phyloP scores from a whole-genome alignment of 192 early-diverging fungal species.

The Umbelopsis vinacea region DNA sequence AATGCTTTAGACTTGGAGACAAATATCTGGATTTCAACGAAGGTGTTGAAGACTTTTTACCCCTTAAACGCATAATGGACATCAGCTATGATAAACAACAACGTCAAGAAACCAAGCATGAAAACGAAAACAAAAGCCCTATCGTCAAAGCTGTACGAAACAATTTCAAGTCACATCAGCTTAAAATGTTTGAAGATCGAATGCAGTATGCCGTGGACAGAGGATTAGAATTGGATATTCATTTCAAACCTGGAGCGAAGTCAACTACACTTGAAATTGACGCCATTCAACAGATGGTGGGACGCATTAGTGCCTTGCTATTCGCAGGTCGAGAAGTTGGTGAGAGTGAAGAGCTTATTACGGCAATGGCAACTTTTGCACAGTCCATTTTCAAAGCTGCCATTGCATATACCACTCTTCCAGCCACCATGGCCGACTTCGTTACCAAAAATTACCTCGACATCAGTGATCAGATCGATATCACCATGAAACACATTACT shows the following conservation, averaged over 20 bases:
- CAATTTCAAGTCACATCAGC: slow-evolving; percentile 24
- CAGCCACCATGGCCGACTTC: slow-evolving; percentile 17
- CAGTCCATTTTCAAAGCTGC: slow-evolving; percentile 28
- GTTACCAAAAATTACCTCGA: slow-evolving; percentile 13
- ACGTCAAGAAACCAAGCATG: background rate
- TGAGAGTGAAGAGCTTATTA: slow-evolving; percentile 13
- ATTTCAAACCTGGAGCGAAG: background rate
- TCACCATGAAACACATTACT: slow-evolving; percentile 26
- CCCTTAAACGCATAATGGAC: background rate
- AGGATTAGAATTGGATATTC: slow-evolving; percentile 5
- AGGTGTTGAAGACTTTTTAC: slow-evolving; percentile 28
- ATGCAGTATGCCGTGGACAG: slow-evolving; percentile 21
- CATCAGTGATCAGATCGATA: slow-evolving; percentile 24
- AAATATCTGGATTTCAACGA: slow-evolving; percentile 22
- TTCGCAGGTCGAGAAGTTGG: slow-evolving; percentile 32
- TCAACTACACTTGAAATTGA: slow-evolving; percentile 6
- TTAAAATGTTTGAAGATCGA: slow-evolving; percentile 26
- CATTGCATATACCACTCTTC: slow-evolving; percentile 6
- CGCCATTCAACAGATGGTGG: background rate
- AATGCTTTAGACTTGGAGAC: slow-evolving; percentile 15
- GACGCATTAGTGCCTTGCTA: slow-evolving; percentile 18
- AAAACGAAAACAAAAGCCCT: background rate
- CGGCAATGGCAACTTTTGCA: slow-evolving; percentile 25
- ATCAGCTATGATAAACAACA: slow-evolving; percentile 27
- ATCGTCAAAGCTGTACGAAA: slow-evolving; percentile 22